A percentile compares a stretch with the other conserved stretches of the same genome.
These are phyloP conservation scores for Epichloe glyceriae DNA, from an alignment of 2,329 filamentous ascomycete genomes.

Conservation along the genomic window DNA sequence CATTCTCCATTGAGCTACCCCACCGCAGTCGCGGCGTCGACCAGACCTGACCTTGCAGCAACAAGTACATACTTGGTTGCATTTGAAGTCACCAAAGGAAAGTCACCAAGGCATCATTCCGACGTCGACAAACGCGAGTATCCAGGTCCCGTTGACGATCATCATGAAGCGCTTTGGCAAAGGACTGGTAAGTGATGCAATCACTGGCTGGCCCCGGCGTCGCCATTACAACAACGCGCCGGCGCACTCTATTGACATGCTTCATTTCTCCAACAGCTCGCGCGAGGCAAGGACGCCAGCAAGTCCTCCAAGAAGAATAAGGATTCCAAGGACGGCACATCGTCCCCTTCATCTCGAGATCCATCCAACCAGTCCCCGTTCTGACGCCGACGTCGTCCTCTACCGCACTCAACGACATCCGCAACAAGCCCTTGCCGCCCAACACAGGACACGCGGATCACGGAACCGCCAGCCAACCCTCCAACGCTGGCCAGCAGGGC, in stretches of 20 bases:
- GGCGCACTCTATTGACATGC: slow-evolving; percentile 9
- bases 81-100: neutral
- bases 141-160: slow-evolving; percentile 16
- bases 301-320: slow-evolving; percentile 73
- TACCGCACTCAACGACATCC: slow-evolving; percentile 70
- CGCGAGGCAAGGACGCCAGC: slow-evolving; percentile 73
- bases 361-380: slow-evolving; percentile 42
- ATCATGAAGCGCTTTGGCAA: slow-evolving; percentile 97
- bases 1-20: slow-evolving; percentile 10
- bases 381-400: slow-evolving; percentile 80
- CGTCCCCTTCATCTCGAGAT: slow-evolving; percentile 58
- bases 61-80: neutral
- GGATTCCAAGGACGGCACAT: slow-evolving; percentile 61
- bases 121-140: slow-evolving; percentile 6
- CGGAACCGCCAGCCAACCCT: slow-evolving; percentile 26
- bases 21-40: slow-evolving; percentile 10
- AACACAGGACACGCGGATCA: slow-evolving; percentile 35
- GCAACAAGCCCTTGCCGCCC: slow-evolving; percentile 65
- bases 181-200: slow-evolving; percentile 45
- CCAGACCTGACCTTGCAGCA: slow-evolving; percentile 1
- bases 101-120: neutral
- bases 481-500: slow-evolving; percentile 24
- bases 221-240: slow-evolving; percentile 2
- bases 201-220: neutral
- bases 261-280: slow-evolving; percentile 51